These are phyloP conservation scores for Pythium dissotocum DNA, from an alignment of 352 stramenopile species.

Conservation along the genomic window DNA sequence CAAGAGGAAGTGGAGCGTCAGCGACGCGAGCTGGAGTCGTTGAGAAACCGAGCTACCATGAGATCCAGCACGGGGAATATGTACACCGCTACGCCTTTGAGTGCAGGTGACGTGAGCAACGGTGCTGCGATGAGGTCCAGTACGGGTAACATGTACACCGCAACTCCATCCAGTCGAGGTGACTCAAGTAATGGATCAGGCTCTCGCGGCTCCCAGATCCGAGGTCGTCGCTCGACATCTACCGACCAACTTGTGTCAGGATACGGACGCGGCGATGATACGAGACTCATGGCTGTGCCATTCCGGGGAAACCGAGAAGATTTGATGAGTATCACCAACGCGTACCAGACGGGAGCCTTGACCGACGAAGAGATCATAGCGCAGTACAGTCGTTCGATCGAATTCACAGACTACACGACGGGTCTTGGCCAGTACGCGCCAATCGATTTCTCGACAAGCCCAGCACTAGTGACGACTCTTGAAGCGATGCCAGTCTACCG, in stretches of 20 bases:
- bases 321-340: slow-evolving; percentile 23
- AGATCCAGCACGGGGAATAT: neutral
- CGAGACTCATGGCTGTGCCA: neutral
- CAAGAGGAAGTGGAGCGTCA: slow-evolving; percentile 27
- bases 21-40: slow-evolving; percentile 8
- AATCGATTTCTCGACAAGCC: slow-evolving; percentile 33
- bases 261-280: neutral
- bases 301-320: neutral
- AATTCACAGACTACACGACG: slow-evolving; percentile 36
- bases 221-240: neutral
- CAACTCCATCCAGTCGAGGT: neutral
- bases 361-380: slow-evolving; percentile 42
- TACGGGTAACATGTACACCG: no score
- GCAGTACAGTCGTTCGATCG: slow-evolving; percentile 30
- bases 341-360: slow-evolving; percentile 38
- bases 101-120: no score
- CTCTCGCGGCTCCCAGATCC: neutral
- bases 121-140: no score
- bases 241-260: neutral
- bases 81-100: neutral
- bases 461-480: slow-evolving; percentile 36
- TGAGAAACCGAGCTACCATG: neutral
- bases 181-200: neutral
- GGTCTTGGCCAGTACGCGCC: slow-evolving; percentile 38
- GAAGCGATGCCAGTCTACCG: slow-evolving; percentile 43